A percentile compares a stretch with the other conserved stretches of the same genome.
Conservation (phyloP, 2,329 filamentous ascomycete species). For the Beauveria sp. region DNA sequence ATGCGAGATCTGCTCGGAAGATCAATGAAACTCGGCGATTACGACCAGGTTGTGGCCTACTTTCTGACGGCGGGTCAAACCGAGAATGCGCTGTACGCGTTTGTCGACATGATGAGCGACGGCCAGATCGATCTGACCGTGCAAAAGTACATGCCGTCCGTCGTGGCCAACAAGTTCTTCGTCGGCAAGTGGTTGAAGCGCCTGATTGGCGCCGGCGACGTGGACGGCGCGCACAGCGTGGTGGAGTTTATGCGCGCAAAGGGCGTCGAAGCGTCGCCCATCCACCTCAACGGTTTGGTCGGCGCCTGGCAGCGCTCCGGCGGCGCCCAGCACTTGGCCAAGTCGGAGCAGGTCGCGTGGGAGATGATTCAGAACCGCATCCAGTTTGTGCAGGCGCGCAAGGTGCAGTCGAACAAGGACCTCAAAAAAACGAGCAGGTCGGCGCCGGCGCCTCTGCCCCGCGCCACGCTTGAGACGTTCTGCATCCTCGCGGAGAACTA, state of each 20-base stretch:
- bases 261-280: conserved; percentile 59
- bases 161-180: conserved; percentile 67
- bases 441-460: conserved; percentile 31
- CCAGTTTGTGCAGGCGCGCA: conserved; percentile 48
- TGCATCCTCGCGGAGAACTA: conserved; percentile 68
- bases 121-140: conserved; percentile 42
- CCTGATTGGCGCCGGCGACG: conserved; percentile 63
- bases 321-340: conserved; percentile 42
- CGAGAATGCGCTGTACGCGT: conserved; percentile 64
- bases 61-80: conserved; percentile 61
- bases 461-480: conserved; percentile 71
- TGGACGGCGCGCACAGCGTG: conserved; percentile 64
- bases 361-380: conserved; percentile 66
- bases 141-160: conserved; percentile 36
- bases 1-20: conserved; percentile 54
- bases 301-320: conserved; percentile 67
- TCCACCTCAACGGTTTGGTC: conserved; percentile 76
- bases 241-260: conserved; percentile 67
- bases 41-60: conserved; percentile 63
- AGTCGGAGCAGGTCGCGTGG: conserved; percentile 65
- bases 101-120: conserved; percentile 82
- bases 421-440: neutral
- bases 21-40: conserved; percentile 62
- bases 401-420: conserved; percentile 12
- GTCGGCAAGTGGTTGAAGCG: conserved; percentile 85